Evolutionary conservation across 1,284 basidiomycete genomes (phyloP).

Genomic region (Puccinia horiana): DNA sequence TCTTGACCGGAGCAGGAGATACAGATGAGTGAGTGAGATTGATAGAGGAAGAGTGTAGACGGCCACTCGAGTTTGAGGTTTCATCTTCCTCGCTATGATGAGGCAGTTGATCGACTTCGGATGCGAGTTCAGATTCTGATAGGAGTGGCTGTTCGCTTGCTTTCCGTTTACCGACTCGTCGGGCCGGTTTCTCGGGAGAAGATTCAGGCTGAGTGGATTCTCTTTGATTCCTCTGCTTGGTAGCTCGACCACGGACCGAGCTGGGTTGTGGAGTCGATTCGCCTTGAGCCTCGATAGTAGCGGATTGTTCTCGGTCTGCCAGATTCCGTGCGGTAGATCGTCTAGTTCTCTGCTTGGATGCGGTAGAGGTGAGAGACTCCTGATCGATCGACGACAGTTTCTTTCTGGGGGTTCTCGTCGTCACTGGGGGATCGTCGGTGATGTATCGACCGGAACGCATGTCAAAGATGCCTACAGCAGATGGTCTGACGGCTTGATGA

Average conservation of each 20-base stretch:
- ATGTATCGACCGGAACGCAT: conserved; percentile 33
- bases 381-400: conserved; percentile 29
- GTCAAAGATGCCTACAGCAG: conserved; percentile 33
- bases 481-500: conserved; percentile 40
- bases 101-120: conserved; percentile 9
- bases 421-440: not conserved
- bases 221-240: not conserved
- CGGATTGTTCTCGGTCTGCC: not conserved
- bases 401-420: conserved; percentile 16
- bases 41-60: conserved; percentile 6
- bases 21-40: not conserved
- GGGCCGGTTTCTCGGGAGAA: conserved; percentile 1
- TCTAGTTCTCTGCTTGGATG: conserved; percentile 22
- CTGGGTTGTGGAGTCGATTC: conserved; percentile 31
- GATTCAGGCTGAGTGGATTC: conserved; percentile 4
- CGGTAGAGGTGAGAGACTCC: not conserved
- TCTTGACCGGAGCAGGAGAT: conserved; percentile 32
- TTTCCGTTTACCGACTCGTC: conserved; percentile 20
- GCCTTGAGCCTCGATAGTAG: not conserved
- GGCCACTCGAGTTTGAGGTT: conserved; percentile 11
- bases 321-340: not conserved
- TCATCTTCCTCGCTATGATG: not conserved
- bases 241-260: not conserved
- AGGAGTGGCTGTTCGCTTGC: conserved; percentile 10
- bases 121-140: not conserved